Evolutionary conservation across 1,284 basidiomycete species (phyloP).

Genomic region (Takashimella tepidaria): DNA sequence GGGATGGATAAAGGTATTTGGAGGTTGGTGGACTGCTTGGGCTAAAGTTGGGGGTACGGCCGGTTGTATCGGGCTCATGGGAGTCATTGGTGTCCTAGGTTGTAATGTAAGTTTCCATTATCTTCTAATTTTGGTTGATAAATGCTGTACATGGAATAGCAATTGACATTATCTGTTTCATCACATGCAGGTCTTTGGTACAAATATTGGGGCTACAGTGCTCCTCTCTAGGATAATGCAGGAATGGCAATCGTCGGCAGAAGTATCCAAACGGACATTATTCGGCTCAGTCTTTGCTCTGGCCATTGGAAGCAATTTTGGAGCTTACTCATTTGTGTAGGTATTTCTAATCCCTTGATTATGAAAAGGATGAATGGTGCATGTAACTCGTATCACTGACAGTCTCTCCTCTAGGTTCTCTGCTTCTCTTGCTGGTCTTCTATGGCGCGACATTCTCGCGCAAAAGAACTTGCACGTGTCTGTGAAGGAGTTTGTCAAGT

Average conservation of each 20-base stretch:
- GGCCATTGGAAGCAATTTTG: slow-evolving; percentile 82
- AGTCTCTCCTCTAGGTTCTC: slow-evolving; percentile 54
- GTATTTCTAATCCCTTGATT: slow-evolving; percentile 11
- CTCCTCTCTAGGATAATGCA: slow-evolving; percentile 56
- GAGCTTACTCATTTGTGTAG: slow-evolving; percentile 81
- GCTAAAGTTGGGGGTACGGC: slow-evolving; percentile 45
- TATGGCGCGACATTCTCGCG: slow-evolving; percentile 74
- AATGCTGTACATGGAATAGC: not conserved
- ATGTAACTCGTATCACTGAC: too few relatives aligned
- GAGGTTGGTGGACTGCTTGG: slow-evolving; percentile 61
- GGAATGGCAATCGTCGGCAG: slow-evolving; percentile 31
- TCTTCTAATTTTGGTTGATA: not conserved
- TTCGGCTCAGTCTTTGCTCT: slow-evolving; percentile 55
- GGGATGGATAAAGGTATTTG: slow-evolving; percentile 90
- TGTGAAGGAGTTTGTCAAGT: slow-evolving; percentile 62
- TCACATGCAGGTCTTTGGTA: slow-evolving; percentile 62
- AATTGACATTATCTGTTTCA: not conserved
- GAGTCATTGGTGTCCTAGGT: slow-evolving; percentile 59
- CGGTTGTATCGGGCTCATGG: slow-evolving; percentile 53
- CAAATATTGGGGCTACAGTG: slow-evolving; percentile 95
- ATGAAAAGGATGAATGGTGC: too few relatives aligned
- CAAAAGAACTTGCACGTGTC: slow-evolving; percentile 73
- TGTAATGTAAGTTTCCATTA: slow-evolving; percentile 61
- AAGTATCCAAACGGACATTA: slow-evolving; percentile 40
- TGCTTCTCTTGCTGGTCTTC: slow-evolving; percentile 80